These are phyloP conservation scores for Plasmodium chabaudi DNA, from an alignment of 169 alveolate genomes.

Conservation along the genomic window DNA sequence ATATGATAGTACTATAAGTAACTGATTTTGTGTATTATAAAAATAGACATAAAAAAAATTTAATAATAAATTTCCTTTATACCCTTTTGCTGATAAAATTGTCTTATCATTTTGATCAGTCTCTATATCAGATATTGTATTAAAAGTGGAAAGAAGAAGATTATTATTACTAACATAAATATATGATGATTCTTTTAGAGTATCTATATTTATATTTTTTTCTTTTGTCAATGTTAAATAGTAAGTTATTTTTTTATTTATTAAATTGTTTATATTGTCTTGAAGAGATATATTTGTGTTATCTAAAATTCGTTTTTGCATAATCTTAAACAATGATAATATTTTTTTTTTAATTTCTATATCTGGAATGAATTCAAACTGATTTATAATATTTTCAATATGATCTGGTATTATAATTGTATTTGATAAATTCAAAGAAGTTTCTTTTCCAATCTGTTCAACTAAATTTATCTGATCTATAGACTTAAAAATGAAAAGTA, in stretches of 20 bases:
- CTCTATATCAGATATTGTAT: background rate
- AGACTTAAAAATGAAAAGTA: constrained; percentile 9
- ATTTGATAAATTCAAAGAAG: no score
- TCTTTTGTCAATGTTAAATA: constrained; percentile 54
- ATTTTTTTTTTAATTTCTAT: constrained; percentile 66
- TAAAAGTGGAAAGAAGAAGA: constrained; percentile 12
- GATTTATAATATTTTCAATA: constrained; percentile 13
- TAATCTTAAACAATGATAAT: constrained; percentile 7
- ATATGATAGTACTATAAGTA: constrained; percentile 52
- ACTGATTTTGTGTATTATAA: constrained; percentile 43
- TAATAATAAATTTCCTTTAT: constrained; percentile 37
- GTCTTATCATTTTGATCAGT: background rate
- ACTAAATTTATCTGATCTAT: constrained; percentile 2
- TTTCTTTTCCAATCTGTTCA: no score
- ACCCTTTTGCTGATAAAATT: constrained; percentile 39
- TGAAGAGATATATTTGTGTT: background rate
- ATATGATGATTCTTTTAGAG: constrained; percentile 26
- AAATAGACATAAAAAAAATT: constrained; percentile 60
- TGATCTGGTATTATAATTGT: background rate
- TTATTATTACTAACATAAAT: constrained; percentile 28
- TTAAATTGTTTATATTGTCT: constrained; percentile 2
- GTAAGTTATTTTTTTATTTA: constrained; percentile 36
- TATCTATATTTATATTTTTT: constrained; percentile 39
- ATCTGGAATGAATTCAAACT: constrained; percentile 43
- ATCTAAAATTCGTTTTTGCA: background rate